These are phyloP conservation scores for Haplosporangium gracile DNA, from an alignment of 192 early-diverging fungal species.

Conservation along the genomic window DNA sequence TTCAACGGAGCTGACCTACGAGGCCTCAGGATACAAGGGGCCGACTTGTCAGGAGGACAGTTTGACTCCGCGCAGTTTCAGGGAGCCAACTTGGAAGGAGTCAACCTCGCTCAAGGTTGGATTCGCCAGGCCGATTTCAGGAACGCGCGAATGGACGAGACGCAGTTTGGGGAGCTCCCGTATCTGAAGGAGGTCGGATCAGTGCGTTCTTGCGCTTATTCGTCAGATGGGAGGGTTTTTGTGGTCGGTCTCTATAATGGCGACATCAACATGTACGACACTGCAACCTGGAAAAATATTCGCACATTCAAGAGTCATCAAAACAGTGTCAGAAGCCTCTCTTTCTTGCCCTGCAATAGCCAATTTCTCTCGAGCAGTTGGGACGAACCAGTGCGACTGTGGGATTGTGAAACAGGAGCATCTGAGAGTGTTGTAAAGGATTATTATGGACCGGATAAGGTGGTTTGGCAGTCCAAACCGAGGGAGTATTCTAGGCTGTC, in stretches of 20 bases:
- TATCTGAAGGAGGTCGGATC: background rate
- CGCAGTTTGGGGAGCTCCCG: slow-evolving; percentile 2
- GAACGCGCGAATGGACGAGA: background rate
- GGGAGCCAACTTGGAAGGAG: background rate
- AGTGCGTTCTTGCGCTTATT: slow-evolving; percentile 4
- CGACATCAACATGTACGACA: background rate
- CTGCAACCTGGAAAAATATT: background rate
- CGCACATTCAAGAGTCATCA: background rate
- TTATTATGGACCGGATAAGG: no score
- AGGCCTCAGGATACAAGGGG: slow-evolving; percentile 13
- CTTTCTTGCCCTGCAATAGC: background rate
- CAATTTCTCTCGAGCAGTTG: background rate
- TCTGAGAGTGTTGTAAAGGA: background rate
- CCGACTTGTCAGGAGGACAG: background rate
- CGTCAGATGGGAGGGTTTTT: background rate
- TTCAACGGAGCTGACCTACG: slow-evolving; percentile 12
- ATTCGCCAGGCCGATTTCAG: background rate
- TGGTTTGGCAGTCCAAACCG: no score
- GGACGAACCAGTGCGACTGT: background rate
- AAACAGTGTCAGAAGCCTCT: background rate
- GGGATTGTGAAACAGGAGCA: background rate
- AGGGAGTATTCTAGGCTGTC: no score
- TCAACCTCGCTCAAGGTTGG: background rate
- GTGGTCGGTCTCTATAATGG: background rate
- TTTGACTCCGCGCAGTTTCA: slow-evolving; percentile 15